Evolutionary conservation across 768 basidiomycete species (phyloP).

Genomic region (Pleurotus sapidus): DNA sequence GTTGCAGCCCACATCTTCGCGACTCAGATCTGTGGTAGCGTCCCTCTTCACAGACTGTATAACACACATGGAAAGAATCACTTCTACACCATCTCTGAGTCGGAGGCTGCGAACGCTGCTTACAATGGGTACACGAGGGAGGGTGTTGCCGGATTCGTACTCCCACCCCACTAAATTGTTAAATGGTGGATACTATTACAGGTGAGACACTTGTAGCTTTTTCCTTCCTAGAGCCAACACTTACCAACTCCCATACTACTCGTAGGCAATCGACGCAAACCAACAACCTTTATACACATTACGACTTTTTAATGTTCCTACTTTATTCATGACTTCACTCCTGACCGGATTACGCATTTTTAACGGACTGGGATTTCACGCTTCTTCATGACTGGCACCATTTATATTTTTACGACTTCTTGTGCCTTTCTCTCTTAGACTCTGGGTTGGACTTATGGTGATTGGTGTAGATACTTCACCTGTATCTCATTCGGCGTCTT

Average conservation of each 20-base stretch:
- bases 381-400: constrained; percentile 5
- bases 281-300: not conserved
- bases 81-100: constrained; percentile 12
- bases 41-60: constrained; percentile 9
- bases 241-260: not conserved
- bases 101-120: not conserved
- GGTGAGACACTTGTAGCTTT: not conserved
- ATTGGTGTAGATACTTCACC: too few species aligned
- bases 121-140: constrained; percentile 6
- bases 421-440: too few species aligned
- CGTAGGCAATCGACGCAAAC: not conserved
- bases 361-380: constrained; percentile 7
- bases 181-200: not conserved
- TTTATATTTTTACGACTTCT: constrained; percentile 6
- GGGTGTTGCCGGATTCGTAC: constrained; percentile 10
- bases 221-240: too few species aligned
- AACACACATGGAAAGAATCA: constrained; percentile 4
- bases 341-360: constrained; percentile 6
- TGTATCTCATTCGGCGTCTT: too few species aligned
- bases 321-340: constrained; percentile 4
- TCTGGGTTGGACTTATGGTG: too few species aligned
- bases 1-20: constrained; percentile 13
- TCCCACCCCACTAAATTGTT: constrained; percentile 3
- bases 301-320: constrained; percentile 5
- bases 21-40: constrained; percentile 10